phyloP scores from a whole-genome alignment of 2,329 filamentous ascomycete species.

The Scedosporium minutisporum region DNA sequence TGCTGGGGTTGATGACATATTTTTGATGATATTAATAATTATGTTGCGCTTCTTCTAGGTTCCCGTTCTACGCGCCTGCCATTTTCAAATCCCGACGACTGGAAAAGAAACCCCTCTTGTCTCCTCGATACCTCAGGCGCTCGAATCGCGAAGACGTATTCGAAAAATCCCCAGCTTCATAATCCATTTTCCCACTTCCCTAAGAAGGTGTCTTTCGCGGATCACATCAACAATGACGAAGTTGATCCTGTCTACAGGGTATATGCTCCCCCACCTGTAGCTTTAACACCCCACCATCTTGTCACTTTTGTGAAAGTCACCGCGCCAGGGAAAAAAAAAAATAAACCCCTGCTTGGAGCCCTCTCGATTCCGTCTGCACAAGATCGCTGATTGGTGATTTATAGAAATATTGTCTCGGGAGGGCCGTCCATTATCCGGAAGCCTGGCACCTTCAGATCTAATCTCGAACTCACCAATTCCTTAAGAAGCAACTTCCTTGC shows the following conservation, averaged over 20 bases:
- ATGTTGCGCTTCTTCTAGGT: background rate
- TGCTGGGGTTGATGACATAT: background rate
- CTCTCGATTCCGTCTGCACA: background rate
- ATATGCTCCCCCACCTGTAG: slow-evolving; percentile 25
- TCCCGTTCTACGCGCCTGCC: background rate
- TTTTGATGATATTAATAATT: slow-evolving; percentile 1
- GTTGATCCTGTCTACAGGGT: slow-evolving; percentile 80
- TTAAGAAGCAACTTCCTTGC: slow-evolving; percentile 74
- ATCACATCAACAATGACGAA: slow-evolving; percentile 49
- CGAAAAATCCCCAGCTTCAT: background rate
- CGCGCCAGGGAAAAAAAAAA: background rate
- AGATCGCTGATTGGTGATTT: background rate
- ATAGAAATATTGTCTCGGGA: slow-evolving; percentile 70
- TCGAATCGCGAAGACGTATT: background rate
- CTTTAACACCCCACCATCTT: background rate
- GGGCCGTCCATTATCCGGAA: slow-evolving; percentile 78
- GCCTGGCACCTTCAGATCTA: slow-evolving; percentile 70
- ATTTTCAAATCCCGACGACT: background rate
- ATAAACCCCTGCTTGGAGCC: background rate
- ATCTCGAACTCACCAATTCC: slow-evolving; percentile 83
- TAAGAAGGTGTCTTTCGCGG: background rate
- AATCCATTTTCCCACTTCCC: background rate
- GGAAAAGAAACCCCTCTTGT: slow-evolving; percentile 1
- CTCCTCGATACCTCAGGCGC: background rate
- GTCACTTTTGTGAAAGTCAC: background rate